A percentile compares a stretch with the other conserved stretches of the same genome.
Evolutionary conservation across 257 asterid genomes (phyloP).

Genomic region (Fraxinus excelsior): DNA sequence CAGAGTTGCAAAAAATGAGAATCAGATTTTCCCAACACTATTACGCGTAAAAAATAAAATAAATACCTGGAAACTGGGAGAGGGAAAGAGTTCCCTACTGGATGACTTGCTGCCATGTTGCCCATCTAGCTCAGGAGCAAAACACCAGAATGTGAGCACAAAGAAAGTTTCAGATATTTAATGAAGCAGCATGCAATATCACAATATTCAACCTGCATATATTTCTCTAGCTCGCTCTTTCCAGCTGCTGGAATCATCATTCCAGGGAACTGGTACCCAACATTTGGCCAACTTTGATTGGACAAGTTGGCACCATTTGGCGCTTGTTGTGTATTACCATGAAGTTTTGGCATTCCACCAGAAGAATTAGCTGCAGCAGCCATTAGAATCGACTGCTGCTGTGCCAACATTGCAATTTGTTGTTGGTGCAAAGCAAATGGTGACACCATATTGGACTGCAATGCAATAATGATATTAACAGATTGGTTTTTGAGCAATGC

Average conservation of each 20-base stretch:
- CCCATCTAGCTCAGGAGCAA: conserved; percentile 57
- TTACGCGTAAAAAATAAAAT: not conserved
- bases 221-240: conserved; percentile 51
- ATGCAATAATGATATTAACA: conserved; percentile 11
- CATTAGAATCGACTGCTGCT: conserved; percentile 53
- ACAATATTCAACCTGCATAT: conserved; percentile 62
- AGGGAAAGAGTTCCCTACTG: conserved; percentile 55
- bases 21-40: not conserved
- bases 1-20: conserved; percentile 2
- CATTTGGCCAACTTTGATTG: conserved; percentile 70
- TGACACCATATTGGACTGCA: conserved; percentile 71
- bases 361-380: conserved; percentile 56
- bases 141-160: conserved; percentile 23
- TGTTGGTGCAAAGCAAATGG: conserved; percentile 59
- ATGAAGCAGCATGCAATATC: conserved; percentile 17
- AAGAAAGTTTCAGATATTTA: conserved; percentile 9
- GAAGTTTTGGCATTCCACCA: conserved; percentile 52
- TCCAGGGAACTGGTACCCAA: conserved; percentile 74
- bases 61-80: conserved; percentile 61
- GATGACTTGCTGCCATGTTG: conserved; percentile 49
- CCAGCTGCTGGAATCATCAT: conserved; percentile 64
- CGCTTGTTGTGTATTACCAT: conserved; percentile 53
- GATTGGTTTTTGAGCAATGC: not conserved
- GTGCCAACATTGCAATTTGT: conserved; percentile 56
- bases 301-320: conserved; percentile 52